Base-by-base conservation (phyloP, 495 filamentous ascomycete species). In the Filosporella fistucella region DNA sequence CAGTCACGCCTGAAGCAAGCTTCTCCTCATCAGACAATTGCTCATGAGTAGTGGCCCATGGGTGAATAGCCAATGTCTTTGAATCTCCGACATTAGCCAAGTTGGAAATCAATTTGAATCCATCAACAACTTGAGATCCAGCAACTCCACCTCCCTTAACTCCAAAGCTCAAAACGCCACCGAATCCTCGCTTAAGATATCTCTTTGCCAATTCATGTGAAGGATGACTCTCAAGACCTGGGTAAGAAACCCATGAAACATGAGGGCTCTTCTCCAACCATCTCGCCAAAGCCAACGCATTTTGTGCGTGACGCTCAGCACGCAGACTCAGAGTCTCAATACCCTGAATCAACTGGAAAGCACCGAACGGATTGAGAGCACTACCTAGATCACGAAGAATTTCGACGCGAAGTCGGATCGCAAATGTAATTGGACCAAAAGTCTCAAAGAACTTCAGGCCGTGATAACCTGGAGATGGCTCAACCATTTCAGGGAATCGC, bases 401-500 rank as follows among this genome's bases (percentile, higher is more conserved):
- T 73, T 97, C 87, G 8, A 90, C 85, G 11, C 56, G 82, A 18
- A 86, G 78, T 5, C 87, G 80, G 58, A 96, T 89, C 34, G 84
- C 84, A 58, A 86, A 97, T 16, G 89, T 78, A 56, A 93, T 80
- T 20, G 80, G 65, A 3, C 94, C 94, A 56, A 96, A 97, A 0
- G 90, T 93, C 57, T 97, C 94, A 85, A 84, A 96, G 77, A 97
- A 96, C 63, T 91, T 94, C 46, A 98, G 76, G 4, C 94, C 93
- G 66, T 97, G 93, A 68, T 96, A 98, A 14, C 94, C 91, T 49
- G 88, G 85, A 0, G 86, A 80, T 2, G 93, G 94, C 67, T 98
- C 89, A 35, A 85, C 81, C 68, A 98, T 87, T 65, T 96, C 88
- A 2, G 94, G 93, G 77, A 96, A 98, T 1, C 89, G 85, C 51